Conservation (phyloP, 139 green algal species). For the Eudorina sp. region DNA sequence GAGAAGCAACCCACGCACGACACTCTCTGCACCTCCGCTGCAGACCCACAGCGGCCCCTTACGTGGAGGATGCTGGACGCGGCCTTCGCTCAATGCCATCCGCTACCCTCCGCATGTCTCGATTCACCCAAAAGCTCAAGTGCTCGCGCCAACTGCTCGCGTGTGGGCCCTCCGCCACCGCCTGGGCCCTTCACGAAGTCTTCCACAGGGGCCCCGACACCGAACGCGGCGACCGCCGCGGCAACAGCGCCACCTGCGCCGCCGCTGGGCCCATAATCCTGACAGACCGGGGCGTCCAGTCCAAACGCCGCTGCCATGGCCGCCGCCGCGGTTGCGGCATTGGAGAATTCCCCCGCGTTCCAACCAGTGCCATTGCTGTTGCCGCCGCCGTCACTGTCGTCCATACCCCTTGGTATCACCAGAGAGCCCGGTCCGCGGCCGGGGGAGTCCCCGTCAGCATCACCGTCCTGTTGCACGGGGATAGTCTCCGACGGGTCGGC, state of each 20-base stretch:
- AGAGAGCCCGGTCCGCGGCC: too few relatives aligned
- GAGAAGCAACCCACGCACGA: too few relatives aligned
- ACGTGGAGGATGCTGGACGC: neutral
- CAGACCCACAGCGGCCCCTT: neutral
- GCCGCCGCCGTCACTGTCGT: neutral
- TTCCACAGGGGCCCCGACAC: neutral
- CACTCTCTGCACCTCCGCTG: too few relatives aligned
- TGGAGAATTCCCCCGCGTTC: too few relatives aligned
- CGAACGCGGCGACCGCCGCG: neutral
- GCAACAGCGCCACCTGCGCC: neutral
- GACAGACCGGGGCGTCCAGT: neutral
- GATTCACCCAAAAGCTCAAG: slow-evolving; percentile 21
- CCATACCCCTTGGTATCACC: too few relatives aligned
- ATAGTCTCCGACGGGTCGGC: too few relatives aligned
- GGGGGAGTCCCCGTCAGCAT: too few relatives aligned
- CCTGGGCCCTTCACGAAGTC: too few relatives aligned
- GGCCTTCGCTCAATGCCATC: slow-evolving; percentile 1
- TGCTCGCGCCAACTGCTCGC: slow-evolving; percentile 5
- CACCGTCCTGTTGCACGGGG: too few relatives aligned
- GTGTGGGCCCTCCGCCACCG: neutral
- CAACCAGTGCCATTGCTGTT: too few relatives aligned
- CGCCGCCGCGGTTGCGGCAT: neutral
- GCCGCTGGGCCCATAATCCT: too few relatives aligned
- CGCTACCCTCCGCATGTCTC: neutral
- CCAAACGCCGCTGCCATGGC: slow-evolving; percentile 24